Conservation (phyloP, 1,284 basidiomycete genomes). For the Sporisorium exsertum region DNA sequence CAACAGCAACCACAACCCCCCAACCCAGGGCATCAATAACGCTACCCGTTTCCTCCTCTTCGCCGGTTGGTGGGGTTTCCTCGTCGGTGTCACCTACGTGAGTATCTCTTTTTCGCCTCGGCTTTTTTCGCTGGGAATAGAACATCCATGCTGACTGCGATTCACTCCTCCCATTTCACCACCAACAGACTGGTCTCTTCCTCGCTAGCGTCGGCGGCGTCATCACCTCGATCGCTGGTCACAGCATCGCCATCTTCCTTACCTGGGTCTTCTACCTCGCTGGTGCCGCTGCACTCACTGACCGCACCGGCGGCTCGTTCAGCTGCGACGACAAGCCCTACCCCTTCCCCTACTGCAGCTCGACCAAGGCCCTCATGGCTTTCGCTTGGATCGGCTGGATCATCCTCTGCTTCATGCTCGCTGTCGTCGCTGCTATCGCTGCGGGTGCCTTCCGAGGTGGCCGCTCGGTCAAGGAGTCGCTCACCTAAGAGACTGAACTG, state of each 20-base stretch:
- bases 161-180: background rate
- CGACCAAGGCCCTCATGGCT: conserved; percentile 64
- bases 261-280: conserved; percentile 67
- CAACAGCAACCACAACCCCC: conserved; percentile 59
- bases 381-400: conserved; percentile 67
- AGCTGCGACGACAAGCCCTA: conserved; percentile 28
- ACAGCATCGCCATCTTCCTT: conserved; percentile 61
- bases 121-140: too few relatives aligned
- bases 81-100: conserved; percentile 61
- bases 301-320: conserved; percentile 48
- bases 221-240: conserved; percentile 67
- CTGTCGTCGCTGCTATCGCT: conserved; percentile 57
- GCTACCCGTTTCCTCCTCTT: conserved; percentile 64
- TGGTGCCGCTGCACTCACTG: conserved; percentile 63
- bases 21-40: conserved; percentile 42
- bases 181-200: conserved; percentile 60
- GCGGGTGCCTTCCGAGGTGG: conserved; percentile 67
- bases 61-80: conserved; percentile 66
- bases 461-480: conserved; percentile 64
- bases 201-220: conserved; percentile 64
- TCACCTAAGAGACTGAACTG: conserved; percentile 33
- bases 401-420: conserved; percentile 60
- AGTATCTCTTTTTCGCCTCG: conserved; percentile 24
- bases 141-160: conserved; percentile 9
- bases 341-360: conserved; percentile 59